phyloP scores from a whole-genome alignment of 179 eudicot species.

The Drosera spatulata region DNA sequence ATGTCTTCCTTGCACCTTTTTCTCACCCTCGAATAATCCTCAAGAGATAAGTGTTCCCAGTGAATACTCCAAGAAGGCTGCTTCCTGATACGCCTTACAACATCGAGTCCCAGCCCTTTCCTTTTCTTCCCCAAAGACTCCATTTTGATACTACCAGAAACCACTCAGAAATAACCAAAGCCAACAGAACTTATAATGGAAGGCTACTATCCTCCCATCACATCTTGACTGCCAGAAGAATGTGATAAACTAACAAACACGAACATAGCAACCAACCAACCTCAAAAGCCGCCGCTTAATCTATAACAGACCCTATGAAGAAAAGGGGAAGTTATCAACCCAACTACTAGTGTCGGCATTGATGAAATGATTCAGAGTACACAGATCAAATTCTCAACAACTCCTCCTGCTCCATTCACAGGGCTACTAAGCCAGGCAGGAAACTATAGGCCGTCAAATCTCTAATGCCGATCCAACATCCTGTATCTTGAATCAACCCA shows the following conservation, averaged over 20 bases:
- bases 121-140: constrained; percentile 57
- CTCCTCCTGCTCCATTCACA: no score
- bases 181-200: no score
- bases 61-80: constrained; percentile 7
- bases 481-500: no score
- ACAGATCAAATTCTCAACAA: no score
- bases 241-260: no score
- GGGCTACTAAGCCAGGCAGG: no score
- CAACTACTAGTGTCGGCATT: not conserved
- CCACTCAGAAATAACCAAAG: constrained; percentile 1
- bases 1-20: constrained; percentile 65
- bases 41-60: constrained; percentile 56
- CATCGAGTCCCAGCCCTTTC: constrained; percentile 34
- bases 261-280: no score
- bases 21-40: constrained; percentile 51
- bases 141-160: constrained; percentile 13
- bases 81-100: constrained; percentile 15
- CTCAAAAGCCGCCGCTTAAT: no score
- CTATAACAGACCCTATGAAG: not conserved
- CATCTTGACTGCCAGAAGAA: no score
- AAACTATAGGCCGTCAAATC: no score
- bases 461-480: no score
- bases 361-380: not conserved
- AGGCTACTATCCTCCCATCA: not conserved
- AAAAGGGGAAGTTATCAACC: not conserved